Conservation (phyloP, 164 flowering plant species). For the Sextonia rubra region DNA sequence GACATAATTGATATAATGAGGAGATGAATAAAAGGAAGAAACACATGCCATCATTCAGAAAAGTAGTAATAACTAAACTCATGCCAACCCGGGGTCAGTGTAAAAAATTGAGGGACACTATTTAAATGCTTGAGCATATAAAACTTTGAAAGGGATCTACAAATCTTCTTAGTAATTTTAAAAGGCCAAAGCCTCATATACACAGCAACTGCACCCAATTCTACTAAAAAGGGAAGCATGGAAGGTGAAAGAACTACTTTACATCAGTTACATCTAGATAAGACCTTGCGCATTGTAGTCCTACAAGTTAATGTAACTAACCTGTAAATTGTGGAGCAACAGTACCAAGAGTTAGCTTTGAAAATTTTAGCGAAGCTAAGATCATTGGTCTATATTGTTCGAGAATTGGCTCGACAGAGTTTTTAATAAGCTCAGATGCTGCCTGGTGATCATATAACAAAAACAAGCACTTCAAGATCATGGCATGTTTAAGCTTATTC, state of each 20-base stretch:
- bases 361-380: constrained; percentile 71
- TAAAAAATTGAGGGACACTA: no score
- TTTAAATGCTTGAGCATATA: background rate
- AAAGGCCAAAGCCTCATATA: background rate
- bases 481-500: background rate
- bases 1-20: no score
- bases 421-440: constrained; percentile 87
- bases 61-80: no score
- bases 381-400: constrained; percentile 82
- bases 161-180: background rate
- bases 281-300: no score
- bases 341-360: constrained; percentile 96
- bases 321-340: constrained; percentile 99
- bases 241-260: background rate
- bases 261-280: no score
- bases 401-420: constrained; percentile 79
- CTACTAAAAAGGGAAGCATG: background rate
- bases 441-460: constrained; percentile 45
- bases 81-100: no score
- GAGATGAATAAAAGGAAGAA: no score
- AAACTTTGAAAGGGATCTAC: background rate
- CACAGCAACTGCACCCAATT: background rate
- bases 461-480: background rate
- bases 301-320: constrained; percentile 20
- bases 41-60: no score